These are phyloP conservation scores for Lactarius sanguifluus DNA, from an alignment of 768 basidiomycete genomes.

Conservation along the genomic window DNA sequence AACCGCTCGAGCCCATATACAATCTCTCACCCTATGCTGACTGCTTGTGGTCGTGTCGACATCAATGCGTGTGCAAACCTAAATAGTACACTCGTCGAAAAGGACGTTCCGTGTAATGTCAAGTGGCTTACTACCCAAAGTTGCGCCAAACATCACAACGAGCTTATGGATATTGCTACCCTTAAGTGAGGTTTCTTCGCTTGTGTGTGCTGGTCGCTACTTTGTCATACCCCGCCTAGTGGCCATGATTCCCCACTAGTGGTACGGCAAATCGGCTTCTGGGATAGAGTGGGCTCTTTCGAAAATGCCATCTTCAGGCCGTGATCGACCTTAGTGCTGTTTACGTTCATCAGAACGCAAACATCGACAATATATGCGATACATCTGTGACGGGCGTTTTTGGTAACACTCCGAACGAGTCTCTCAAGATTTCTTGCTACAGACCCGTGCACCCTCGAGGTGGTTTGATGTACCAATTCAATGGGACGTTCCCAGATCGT, in stretches of 20 bases:
- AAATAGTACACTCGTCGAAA: neutral
- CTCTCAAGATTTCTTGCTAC: slow-evolving; percentile 74
- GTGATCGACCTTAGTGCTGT: slow-evolving; percentile 81
- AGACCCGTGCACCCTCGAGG: slow-evolving; percentile 53
- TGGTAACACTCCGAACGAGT: slow-evolving; percentile 10
- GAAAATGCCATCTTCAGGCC: slow-evolving; percentile 60
- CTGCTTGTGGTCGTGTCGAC: neutral
- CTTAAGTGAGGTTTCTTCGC: slow-evolving; percentile 37
- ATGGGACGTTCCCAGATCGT: slow-evolving; percentile 17
- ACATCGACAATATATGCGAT: slow-evolving; percentile 82
- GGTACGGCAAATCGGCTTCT: slow-evolving; percentile 84
- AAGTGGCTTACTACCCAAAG: slow-evolving; percentile 41
- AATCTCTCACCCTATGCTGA: neutral
- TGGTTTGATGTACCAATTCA: slow-evolving; percentile 12
- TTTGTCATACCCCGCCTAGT: slow-evolving; percentile 44
- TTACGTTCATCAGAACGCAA: slow-evolving; percentile 77
- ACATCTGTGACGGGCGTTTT: neutral
- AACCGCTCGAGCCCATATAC: neutral
- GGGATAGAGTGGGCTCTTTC: slow-evolving; percentile 91
- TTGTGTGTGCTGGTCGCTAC: neutral
- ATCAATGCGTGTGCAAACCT: neutral
- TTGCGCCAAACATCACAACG: slow-evolving; percentile 48
- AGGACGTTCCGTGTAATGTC: neutral
- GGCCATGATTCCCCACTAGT: slow-evolving; percentile 73
- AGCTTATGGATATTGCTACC: slow-evolving; percentile 59